Evolutionary conservation across 805 yeast genomes (phyloP).

Genomic region (Hermanozyma aechmeae): DNA sequence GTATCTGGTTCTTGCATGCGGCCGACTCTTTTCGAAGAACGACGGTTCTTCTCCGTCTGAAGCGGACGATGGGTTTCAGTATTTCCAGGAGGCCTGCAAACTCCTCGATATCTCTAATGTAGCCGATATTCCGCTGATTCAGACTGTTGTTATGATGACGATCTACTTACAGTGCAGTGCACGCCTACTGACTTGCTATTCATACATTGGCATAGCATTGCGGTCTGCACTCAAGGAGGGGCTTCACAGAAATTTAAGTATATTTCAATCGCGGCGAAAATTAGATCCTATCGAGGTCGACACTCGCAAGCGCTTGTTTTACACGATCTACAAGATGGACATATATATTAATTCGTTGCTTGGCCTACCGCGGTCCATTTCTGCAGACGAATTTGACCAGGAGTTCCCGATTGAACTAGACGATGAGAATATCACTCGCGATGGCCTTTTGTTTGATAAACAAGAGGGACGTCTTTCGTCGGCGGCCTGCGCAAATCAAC

Average conservation of each 20-base stretch:
- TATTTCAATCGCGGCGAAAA: constrained; percentile 40
- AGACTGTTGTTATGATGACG: constrained; percentile 79
- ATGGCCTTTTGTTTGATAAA: constrained; percentile 41
- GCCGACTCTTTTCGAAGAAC: constrained; percentile 63
- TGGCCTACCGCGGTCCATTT: constrained; percentile 73
- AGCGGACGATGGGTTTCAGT: constrained; percentile 68
- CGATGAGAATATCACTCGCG: constrained; percentile 73
- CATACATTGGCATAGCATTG: constrained; percentile 81
- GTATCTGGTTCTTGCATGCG: constrained; percentile 83
- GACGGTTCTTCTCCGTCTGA: constrained; percentile 12
- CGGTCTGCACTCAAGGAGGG: constrained; percentile 80
- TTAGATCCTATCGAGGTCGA: constrained; percentile 73
- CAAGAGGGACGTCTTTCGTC: constrained; percentile 51
- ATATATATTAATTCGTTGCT: constrained; percentile 79
- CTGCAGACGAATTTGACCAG: constrained; percentile 78
- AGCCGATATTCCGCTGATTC: constrained; percentile 72
- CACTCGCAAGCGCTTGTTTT: constrained; percentile 74
- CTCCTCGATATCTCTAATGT: constrained; percentile 79
- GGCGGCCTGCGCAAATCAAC: constrained; percentile 76
- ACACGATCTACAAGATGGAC: constrained; percentile 88
- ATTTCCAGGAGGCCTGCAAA: constrained; percentile 72
- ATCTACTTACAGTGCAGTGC: constrained; percentile 85
- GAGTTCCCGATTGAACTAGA: constrained; percentile 78
- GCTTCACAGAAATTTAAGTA: constrained; percentile 58
- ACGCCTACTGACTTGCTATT: constrained; percentile 75